These are phyloP conservation scores for Boletellus dicymbophilus DNA, from an alignment of 1,284 basidiomycete genomes.

Conservation along the genomic window DNA sequence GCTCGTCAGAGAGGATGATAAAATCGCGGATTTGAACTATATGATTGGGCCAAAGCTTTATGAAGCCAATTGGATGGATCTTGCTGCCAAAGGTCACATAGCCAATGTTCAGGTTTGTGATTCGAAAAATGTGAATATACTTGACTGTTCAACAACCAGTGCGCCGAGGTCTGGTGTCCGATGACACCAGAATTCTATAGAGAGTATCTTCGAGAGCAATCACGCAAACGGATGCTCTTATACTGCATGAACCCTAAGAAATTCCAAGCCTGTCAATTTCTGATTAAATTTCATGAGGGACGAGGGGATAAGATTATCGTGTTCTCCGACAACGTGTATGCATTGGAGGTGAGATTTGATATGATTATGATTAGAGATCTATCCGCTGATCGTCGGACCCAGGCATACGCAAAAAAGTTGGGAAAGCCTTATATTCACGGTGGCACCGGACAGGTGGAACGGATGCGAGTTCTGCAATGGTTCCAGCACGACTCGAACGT, in stretches of 20 bases:
- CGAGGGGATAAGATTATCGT: conserved; percentile 99
- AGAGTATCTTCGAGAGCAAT: conserved; percentile 93
- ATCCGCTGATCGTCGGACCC: conserved; percentile 1
- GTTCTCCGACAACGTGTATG: conserved; percentile 98
- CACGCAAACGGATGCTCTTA: conserved; percentile 92
- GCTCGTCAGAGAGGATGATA: conserved; percentile 98
- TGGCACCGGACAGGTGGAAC: conserved; percentile 93
- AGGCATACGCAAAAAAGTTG: conserved; percentile 96
- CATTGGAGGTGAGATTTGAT: conserved; percentile 76
- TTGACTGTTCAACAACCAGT: conserved; percentile 47
- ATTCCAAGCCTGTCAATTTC: conserved; percentile 98
- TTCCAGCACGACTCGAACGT: conserved; percentile 97
- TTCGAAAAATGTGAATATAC: background rate
- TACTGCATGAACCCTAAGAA: conserved; percentile 99
- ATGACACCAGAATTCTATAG: conserved; percentile 99
- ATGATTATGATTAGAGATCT: background rate
- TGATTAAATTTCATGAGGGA: conserved; percentile 98
- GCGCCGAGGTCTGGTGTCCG: conserved; percentile 99
- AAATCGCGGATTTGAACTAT: conserved; percentile 98
- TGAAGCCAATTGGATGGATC: conserved; percentile 99
- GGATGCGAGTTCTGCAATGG: conserved; percentile 92
- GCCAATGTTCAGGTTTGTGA: conserved; percentile 91
- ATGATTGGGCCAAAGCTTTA: conserved; percentile 99
- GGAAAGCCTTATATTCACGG: conserved; percentile 97
- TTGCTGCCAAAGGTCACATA: conserved; percentile 99